phyloP scores from a whole-genome alignment of 805 yeast genomes.

The Candida railenensis region DNA sequence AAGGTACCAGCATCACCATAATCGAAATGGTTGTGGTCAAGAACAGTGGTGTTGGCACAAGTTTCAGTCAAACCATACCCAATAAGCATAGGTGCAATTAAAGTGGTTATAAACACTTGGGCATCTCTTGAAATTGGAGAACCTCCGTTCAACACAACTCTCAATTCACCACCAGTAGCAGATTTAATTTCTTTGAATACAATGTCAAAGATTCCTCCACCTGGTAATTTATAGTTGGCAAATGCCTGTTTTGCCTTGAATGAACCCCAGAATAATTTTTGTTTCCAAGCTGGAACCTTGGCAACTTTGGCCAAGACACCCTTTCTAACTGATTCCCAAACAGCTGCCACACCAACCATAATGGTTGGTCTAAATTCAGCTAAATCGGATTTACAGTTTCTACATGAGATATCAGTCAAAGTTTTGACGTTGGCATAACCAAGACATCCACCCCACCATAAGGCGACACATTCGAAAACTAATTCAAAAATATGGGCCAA shows the following conservation, averaged over 20 bases:
- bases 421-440: conserved; percentile 96
- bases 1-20: conserved; percentile 80
- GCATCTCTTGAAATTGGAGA: conserved; percentile 83
- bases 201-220: conserved; percentile 68
- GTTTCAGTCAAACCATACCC: conserved; percentile 98
- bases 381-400: conserved; percentile 87
- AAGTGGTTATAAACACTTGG: conserved; percentile 72
- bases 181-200: conserved; percentile 85
- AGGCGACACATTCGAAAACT: conserved; percentile 73
- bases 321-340: conserved; percentile 94
- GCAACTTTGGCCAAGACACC: conserved; percentile 80
- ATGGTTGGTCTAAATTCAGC: conserved; percentile 83
- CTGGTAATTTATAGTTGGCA: conserved; percentile 68
- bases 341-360: conserved; percentile 99
- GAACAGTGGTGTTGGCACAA: conserved; percentile 79
- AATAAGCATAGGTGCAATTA: conserved; percentile 81
- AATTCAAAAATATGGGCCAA: conserved; percentile 95
- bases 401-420: conserved; percentile 74
- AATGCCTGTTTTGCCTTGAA: conserved; percentile 69
- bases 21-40: conserved; percentile 65
- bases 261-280: conserved; percentile 88
- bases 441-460: conserved; percentile 86
- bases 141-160: conserved; percentile 82
- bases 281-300: conserved; percentile 61
- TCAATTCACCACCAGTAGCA: conserved; percentile 91